Conservation (phyloP, 106 monocot species). For the Dendrobium chrysotoxum region DNA sequence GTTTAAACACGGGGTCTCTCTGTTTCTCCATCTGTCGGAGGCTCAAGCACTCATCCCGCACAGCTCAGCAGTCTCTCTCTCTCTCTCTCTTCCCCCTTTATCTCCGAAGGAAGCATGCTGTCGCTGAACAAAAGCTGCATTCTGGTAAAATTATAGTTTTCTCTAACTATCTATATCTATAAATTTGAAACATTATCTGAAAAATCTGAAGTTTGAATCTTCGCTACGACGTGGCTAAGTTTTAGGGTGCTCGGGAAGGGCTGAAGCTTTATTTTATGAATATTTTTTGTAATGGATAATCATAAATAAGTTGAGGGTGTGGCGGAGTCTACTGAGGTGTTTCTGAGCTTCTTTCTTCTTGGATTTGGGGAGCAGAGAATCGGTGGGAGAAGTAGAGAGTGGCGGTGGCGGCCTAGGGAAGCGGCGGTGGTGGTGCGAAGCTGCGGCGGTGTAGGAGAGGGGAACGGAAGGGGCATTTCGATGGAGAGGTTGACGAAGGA, state of each 20-base stretch:
- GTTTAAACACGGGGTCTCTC: not conserved
- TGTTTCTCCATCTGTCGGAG: not conserved
- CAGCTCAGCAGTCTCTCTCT: not conserved
- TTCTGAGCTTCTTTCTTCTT: not conserved
- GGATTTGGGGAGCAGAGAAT: not conserved
- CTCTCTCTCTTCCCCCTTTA: not conserved
- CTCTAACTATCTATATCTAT: no score
- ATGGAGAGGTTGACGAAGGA: conserved; percentile 21
- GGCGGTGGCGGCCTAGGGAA: not conserved
- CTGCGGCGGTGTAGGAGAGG: not conserved
- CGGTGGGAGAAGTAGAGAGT: not conserved
- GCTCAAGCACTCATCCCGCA: not conserved
- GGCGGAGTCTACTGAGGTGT: not conserved
- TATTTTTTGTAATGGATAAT: not conserved
- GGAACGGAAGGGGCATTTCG: conserved; percentile 2
- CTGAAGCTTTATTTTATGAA: not conserved
- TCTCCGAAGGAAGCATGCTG: not conserved
- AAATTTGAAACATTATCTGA: not conserved
- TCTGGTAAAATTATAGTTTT: not conserved
- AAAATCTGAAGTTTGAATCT: not conserved
- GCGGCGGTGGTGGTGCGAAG: not conserved
- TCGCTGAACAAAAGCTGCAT: not conserved
- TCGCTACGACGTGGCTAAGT: not conserved
- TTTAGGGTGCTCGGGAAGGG: not conserved
- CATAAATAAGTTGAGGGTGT: not conserved